These are phyloP conservation scores for Dinochytrium kinnereticum DNA, from an alignment of 371 early-diverging fungal species.

Conservation along the genomic window DNA sequence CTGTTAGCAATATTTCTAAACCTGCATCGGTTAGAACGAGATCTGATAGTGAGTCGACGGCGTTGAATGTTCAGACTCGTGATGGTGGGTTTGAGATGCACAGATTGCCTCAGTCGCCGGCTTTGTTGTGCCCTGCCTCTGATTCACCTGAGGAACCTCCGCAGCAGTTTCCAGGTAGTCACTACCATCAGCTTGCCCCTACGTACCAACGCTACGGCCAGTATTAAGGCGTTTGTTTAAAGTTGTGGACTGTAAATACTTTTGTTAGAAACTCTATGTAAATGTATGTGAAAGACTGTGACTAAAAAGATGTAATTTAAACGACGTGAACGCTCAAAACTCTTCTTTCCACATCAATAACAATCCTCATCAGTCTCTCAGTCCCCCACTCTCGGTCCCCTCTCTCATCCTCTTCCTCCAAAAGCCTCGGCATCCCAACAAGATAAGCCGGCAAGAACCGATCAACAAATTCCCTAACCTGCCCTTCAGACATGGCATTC, in stretches of 20 bases:
- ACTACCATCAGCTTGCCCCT: too few relatives aligned
- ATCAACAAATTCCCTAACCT: constrained; percentile 82
- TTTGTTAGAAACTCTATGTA: not conserved
- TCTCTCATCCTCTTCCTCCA: constrained; percentile 47
- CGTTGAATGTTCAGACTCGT: too few relatives aligned
- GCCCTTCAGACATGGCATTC: constrained; percentile 62
- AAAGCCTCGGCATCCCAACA: constrained; percentile 67
- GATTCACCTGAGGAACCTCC: too few relatives aligned
- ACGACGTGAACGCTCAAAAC: not conserved
- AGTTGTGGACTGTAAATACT: not conserved
- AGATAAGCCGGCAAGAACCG: constrained; percentile 92
- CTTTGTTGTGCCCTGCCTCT: not conserved
- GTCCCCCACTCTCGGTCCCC: not conserved
- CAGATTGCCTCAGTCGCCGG: not conserved
- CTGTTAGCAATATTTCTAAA: not conserved
- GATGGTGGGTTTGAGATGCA: too few relatives aligned
- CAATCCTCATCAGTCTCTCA: constrained; percentile 15
- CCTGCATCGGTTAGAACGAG: not conserved
- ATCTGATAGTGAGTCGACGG: not conserved
- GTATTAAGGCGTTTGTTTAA: too few relatives aligned
- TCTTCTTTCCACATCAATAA: constrained; percentile 18
- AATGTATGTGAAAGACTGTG: not conserved
- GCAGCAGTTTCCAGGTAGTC: too few relatives aligned
- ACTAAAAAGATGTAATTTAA: too few relatives aligned
- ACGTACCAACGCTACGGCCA: too few relatives aligned